Evolutionary conservation across 495 filamentous ascomycete genomes (phyloP), one percentile per base, ranked within the genome.

Genomic region (Margaritispora aquatica): DNA sequence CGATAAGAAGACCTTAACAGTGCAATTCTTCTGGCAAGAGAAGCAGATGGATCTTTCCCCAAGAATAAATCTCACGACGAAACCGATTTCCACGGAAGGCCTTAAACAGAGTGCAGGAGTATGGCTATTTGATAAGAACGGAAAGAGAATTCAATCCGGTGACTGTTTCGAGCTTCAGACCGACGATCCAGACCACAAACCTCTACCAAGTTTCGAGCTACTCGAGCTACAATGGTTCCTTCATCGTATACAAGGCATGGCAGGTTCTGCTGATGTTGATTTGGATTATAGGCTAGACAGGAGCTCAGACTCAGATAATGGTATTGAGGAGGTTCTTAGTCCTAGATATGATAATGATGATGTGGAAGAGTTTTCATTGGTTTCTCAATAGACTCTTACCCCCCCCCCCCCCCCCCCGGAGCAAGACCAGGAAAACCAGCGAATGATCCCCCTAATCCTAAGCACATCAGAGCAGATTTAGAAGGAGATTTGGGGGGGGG

Each of bases 1-100:
- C 17, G 58, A 61, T 54, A 57, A 61, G 20, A 64, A 34, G 29
- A 34, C 29, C 29, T 34, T 34, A 34, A 34, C 5, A 15, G 15
- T 34, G 15, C 63, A 61, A 46, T 65, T 65, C 27, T 65, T 65
- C 59, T 65, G 63, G 63, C 59, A 65, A 50, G 27, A 29, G 13
- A 61, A 65, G 55, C 55, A 61, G 26, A 29, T 8, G 2, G 44
- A 34, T 1, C 20, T 47, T 49, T 2, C 38, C 19, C 7, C 54
- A 65, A 34, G 24, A 58, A 61, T 59, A n/a, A 61, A 51, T 53
- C 51, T 61, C 23, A 24, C 41, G 5, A 61, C 63, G 44, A 55
- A 17, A 48, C 63, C 63, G 19, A 24, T 15, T 34, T 58, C 54
- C 10, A 62, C 60, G 36, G 8, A 48, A 54, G 55, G 38, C 19